Base-by-base conservation (phyloP, 2,329 filamentous ascomycete genomes). In the Fusarium annulatum region DNA sequence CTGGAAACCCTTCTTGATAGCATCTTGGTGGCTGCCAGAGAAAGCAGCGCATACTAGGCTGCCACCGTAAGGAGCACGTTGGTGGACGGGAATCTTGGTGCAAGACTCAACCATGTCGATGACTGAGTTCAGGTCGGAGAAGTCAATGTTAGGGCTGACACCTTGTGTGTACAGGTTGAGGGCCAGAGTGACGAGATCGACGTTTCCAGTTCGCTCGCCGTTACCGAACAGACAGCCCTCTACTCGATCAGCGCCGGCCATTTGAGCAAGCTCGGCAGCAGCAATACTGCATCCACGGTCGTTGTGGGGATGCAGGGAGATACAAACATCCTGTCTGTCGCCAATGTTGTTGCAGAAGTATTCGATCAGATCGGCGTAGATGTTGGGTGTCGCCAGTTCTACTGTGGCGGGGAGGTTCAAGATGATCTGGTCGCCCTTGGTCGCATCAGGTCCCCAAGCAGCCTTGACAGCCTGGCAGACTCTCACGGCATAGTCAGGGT, bases 381-480 rank as follows among this genome's bases (percentile, higher is more conserved):
- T 89, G 81, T 99, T 99, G 39, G 95, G 95, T 2, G 96, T 98
- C 2, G 94, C 85, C 91, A 98, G 92, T 85, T 99, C 96, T 41
- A 98, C 96, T 0, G 96, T 99, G 4, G 96, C 96, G 2, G 96
- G 96, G 58, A 99, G 88, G 85, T 98, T 98, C 88, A 99, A 96
- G 81, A 99, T 97, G 82, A 99, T 94, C 14, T 53, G 92, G 94
- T 77, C 66, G 8, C 66, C 66, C 21, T 91, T 92, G 82, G 94
- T 90, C 43, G 86, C 90, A 1, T 89, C 90, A 2, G 96, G 96
- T 71, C 88, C 95, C 96, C 96, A 99, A 2, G 95, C 96, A 10
- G 88, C 92, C 88, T 97, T 98, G 78, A 98, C 96, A 39, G 96
- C 96, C 80, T 97, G 91, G 82, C 96, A 98, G 46, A 98, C 88